Conservation (phyloP, 2,329 filamentous ascomycete genomes). For the Cladophialophora bantiana region DNA sequence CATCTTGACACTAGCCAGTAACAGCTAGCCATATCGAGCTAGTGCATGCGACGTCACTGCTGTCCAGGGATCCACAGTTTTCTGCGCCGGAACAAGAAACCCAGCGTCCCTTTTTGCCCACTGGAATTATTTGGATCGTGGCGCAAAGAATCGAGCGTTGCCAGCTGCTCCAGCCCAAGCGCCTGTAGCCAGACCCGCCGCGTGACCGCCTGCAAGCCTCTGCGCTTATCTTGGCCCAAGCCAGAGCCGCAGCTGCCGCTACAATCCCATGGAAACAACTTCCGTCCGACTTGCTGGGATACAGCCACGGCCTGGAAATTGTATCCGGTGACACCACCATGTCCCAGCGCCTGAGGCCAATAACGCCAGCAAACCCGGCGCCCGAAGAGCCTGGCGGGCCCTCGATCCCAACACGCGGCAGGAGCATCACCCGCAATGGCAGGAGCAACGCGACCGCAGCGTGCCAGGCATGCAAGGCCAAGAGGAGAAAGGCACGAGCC, state of each 20-base stretch:
- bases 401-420: constrained; percentile 3
- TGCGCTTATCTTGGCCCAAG: not conserved
- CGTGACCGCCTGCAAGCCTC: not conserved
- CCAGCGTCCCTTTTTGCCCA: no score
- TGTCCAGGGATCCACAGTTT: no score
- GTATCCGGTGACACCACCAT: constrained; percentile 6
- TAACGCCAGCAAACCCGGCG: not conserved
- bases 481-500: constrained; percentile 9
- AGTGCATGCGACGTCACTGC: no score
- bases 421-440: constrained; percentile 19
- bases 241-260: not conserved
- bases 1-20: no score
- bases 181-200: not conserved
- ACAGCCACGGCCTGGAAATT: not conserved
- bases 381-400: constrained; percentile 9
- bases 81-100: no score
- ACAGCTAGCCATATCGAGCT: no score
- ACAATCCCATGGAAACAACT: constrained; percentile 10
- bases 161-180: not conserved
- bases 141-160: no score
- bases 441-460: constrained; percentile 18
- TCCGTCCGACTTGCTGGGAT: not conserved
- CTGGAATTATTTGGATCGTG: no score
- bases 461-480: constrained; percentile 13
- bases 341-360: constrained; percentile 14